Percentiles rank a stretch among this genome's conserved stretches.
phyloP scores from a whole-genome alignment of 495 filamentous ascomycete species.

The Penicillium bovifimosum region DNA sequence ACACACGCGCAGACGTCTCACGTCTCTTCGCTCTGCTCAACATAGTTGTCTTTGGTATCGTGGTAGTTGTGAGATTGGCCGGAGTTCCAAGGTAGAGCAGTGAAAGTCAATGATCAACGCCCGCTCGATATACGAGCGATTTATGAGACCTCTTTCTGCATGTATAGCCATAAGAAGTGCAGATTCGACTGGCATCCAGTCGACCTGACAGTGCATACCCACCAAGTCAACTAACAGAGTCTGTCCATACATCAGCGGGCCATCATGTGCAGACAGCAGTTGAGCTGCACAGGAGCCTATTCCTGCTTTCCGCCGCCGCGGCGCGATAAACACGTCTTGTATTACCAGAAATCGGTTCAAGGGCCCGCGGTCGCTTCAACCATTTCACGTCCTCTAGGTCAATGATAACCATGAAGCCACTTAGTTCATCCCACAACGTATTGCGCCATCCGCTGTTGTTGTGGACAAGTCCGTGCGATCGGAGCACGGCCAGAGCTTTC shows the following conservation, averaged over 20 bases:
- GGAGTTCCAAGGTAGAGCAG: no score
- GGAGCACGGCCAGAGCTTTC: background rate
- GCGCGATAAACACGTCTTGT: background rate
- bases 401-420: background rate
- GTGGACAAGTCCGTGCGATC: background rate
- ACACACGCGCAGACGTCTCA: no score
- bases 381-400: background rate
- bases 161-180: no score
- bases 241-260: background rate
- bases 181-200: no score
- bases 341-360: background rate
- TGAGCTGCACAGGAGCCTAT: background rate
- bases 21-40: no score
- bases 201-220: background rate
- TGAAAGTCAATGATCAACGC: no score
- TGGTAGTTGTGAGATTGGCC: no score
- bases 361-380: background rate
- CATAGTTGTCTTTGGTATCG: no score
- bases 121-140: no score
- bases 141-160: no score
- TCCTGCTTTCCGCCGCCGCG: background rate
- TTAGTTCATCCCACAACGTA: background rate
- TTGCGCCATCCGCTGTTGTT: background rate
- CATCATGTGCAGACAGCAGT: background rate
- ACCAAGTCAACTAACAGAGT: background rate